Evolutionary conservation across 768 basidiomycete species (phyloP), one percentile per base, ranked within the genome.

Genomic region (Hortiboletus campestris): DNA sequence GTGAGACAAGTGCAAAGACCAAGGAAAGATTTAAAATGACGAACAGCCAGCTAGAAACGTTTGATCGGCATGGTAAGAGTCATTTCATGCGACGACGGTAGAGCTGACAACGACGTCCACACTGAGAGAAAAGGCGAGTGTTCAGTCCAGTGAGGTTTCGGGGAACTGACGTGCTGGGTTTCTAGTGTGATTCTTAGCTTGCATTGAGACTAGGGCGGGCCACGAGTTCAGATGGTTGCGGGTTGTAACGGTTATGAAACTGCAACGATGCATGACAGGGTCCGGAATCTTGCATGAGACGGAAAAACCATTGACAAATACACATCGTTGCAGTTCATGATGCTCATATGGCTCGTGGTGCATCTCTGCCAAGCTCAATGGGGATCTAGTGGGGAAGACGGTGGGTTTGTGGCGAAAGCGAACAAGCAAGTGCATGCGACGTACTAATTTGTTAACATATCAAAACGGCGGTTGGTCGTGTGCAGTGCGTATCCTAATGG

Each of bases 41-140:
- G 16, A 45, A 63, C 64, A 51, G 67, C 40, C 56, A 43, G 13
- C 35, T 40, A 20, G 35, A 59, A 68, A 67, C 59, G 64, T 61
- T 68, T 63, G 49, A 59, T 61, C 49, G 56, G 67, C 57, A 55
- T 64, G 65, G 46, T 19, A 12, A n/a, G 49, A 46, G 39, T 47
- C 40, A 45, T 36, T 47, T 29, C 22, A 10, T 11, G 12, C 10
- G 50, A 51, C 49, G 39, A 36, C 17, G 40, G 51, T 35, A 25
- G 35, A 40, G n/a, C 28, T 32, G 17, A 16, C 20, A n/a, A 29
- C 36, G n/a, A 41, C 19, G 38, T 41, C 16, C 16, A 45, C 17
- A 13, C 2, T 14, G 14, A 31, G 19, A 6, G 22, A 22, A 22
- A 36, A 47, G 34, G 40, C 32, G n/a, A 13, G 13, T 6, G 42